These are phyloP conservation scores for Pulveroboletus sp. DNA, from an alignment of 768 basidiomycete species.

Conservation along the genomic window DNA sequence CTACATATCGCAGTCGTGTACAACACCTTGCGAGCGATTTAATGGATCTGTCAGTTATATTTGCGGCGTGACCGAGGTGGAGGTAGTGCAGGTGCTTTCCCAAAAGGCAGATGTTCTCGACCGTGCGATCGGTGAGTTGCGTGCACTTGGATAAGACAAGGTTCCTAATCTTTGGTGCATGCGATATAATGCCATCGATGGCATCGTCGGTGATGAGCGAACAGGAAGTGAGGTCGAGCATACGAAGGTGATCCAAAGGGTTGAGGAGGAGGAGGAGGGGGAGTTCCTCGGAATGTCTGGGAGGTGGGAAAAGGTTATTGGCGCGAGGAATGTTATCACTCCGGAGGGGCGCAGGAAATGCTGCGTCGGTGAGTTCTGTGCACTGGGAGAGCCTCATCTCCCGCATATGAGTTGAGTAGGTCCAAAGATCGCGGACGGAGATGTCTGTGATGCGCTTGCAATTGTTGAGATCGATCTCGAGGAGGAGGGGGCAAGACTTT, in stretches of 20 bases:
- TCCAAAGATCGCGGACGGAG: constrained; percentile 81
- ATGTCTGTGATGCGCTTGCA: constrained; percentile 75
- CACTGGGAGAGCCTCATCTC: constrained; percentile 88
- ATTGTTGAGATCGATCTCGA: constrained; percentile 91
- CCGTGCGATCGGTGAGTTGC: constrained; percentile 71
- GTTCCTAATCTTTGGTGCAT: constrained; percentile 80
- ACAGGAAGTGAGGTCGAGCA: constrained; percentile 91
- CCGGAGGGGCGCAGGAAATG: constrained; percentile 72
- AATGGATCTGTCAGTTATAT: constrained; percentile 88
- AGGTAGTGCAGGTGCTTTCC: constrained; percentile 94
- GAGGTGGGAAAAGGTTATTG: constrained; percentile 42
- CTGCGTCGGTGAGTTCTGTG: constrained; percentile 70
- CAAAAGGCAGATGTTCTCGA: constrained; percentile 79
- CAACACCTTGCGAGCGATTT: constrained; percentile 79
- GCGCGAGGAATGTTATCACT: constrained; percentile 30
- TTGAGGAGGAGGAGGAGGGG: constrained; percentile 64
- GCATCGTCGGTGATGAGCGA: constrained; percentile 75
- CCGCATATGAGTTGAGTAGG: constrained; percentile 74
- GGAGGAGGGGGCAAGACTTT: constrained; percentile 72
- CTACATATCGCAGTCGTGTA: constrained; percentile 88
- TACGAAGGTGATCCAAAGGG: constrained; percentile 79
- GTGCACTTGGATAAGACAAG: constrained; percentile 84
- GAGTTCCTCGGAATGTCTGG: constrained; percentile 38
- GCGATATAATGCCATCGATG: constrained; percentile 74
- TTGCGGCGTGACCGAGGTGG: constrained; percentile 87